Percentiles rank a stretch among this genome's conserved stretches.
Evolutionary conservation across 2,329 filamentous ascomycete species (phyloP).

Genomic region (Trichoderma sp.): DNA sequence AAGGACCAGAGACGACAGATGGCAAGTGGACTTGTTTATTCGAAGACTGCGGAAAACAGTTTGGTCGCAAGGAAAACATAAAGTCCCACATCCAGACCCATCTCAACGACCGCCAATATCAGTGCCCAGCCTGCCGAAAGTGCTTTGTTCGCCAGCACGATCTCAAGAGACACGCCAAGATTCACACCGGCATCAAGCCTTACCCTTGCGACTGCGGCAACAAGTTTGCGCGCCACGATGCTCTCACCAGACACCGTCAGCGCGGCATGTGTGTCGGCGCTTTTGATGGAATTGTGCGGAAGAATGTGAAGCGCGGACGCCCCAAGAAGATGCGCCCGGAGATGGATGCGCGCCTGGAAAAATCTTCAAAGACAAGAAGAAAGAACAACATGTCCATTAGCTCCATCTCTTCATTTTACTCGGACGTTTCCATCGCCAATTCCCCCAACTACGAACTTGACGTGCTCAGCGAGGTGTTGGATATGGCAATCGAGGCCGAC

Average conservation of each 20-base stretch:
- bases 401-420: conserved; percentile 60
- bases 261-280: conserved; percentile 96
- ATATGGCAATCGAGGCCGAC: conserved; percentile 43
- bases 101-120: conserved; percentile 92
- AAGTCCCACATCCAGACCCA: conserved; percentile 98
- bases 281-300: conserved; percentile 75
- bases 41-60: conserved; percentile 81
- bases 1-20: conserved; percentile 71
- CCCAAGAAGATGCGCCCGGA: conserved; percentile 66
- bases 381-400: conserved; percentile 58
- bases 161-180: conserved; percentile 95
- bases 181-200: conserved; percentile 93
- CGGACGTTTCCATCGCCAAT: conserved; percentile 58
- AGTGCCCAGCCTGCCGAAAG: conserved; percentile 90
- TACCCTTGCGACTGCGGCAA: conserved; percentile 95
- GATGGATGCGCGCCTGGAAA: conserved; percentile 59
- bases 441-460: conserved; percentile 56
- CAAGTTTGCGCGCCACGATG: conserved; percentile 92
- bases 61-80: conserved; percentile 98
- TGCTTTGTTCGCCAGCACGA: conserved; percentile 97
- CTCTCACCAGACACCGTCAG: conserved; percentile 89
- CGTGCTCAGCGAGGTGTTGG: conserved; percentile 55
- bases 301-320: conserved; percentile 64
- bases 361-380: conserved; percentile 58
- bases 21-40: conserved; percentile 80